Conservation (phyloP, 1,284 basidiomycete genomes). For the Takashimella tepidaria region DNA sequence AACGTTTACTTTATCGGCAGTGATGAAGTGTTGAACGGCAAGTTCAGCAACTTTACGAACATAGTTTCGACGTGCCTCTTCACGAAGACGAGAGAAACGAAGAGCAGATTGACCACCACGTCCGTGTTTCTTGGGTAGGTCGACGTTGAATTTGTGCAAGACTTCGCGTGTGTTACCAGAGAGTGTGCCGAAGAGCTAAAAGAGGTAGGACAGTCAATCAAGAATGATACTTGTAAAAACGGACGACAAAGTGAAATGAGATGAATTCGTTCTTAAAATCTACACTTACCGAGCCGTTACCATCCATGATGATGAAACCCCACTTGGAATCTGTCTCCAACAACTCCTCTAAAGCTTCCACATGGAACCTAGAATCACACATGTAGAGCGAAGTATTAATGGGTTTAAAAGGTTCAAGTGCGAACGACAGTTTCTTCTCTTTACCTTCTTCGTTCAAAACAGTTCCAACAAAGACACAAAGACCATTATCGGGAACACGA, state of each 20-base stretch:
- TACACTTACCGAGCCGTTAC: conserved; percentile 37
- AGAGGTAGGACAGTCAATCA: neutral
- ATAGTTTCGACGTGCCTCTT: conserved; percentile 99
- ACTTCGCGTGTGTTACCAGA: conserved; percentile 97
- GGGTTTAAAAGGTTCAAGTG: conserved; percentile 96
- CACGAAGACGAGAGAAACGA: conserved; percentile 98
- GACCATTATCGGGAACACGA: conserved; percentile 91
- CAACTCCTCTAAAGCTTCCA: conserved; percentile 92
- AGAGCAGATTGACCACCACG: conserved; percentile 99
- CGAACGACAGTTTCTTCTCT: conserved; percentile 97
- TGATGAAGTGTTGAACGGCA: conserved; percentile 97
- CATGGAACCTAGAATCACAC: conserved; percentile 99
- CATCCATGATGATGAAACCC: conserved; percentile 94
- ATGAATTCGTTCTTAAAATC: neutral
- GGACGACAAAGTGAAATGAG: neutral
- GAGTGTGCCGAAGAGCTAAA: conserved; percentile 79
- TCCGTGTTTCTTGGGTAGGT: conserved; percentile 98
- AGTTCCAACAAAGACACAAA: conserved; percentile 95
- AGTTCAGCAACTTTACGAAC: conserved; percentile 97
- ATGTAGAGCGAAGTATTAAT: conserved; percentile 99
- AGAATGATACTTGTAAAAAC: too few relatives aligned
- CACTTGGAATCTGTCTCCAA: conserved; percentile 97
- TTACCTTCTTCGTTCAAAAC: conserved; percentile 98
- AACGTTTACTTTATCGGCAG: conserved; percentile 97
- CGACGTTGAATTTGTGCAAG: conserved; percentile 97